Conservation (phyloP, 345 rosid species). For the Corchorus olitorius region DNA sequence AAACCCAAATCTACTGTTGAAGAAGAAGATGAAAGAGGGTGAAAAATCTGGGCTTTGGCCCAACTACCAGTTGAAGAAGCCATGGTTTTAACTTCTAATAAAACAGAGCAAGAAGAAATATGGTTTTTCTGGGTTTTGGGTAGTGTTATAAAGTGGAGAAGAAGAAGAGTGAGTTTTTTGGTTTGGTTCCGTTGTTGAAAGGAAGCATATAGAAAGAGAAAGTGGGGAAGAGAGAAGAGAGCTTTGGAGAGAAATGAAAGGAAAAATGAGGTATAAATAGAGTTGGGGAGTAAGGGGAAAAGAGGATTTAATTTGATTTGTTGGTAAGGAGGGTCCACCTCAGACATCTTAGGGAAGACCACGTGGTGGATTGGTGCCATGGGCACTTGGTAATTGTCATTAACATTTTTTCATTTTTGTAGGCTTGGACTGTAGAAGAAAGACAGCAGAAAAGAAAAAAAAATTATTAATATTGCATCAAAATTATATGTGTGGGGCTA, state of each 20-base stretch:
- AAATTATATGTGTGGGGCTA: neutral
- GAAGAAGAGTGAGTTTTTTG: neutral
- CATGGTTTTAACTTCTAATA: slow-evolving; percentile 37
- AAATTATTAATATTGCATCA: neutral
- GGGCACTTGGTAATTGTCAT: slow-evolving; percentile 31
- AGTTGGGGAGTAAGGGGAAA: slow-evolving; percentile 16
- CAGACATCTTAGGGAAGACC: slow-evolving; percentile 36
- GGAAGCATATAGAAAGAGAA: neutral
- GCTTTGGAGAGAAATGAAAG: slow-evolving; percentile 16
- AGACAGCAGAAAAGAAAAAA: neutral
- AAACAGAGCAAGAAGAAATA: neutral
- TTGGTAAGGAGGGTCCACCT: slow-evolving; percentile 40
- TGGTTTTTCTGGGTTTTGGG: neutral
- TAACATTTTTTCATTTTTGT: neutral
- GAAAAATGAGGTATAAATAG: slow-evolving; percentile 38
- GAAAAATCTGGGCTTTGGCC: slow-evolving; percentile 39
- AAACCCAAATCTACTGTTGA: slow-evolving; percentile 28
- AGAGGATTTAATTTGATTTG: no score
- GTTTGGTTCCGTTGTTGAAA: neutral
- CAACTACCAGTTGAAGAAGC: slow-evolving; percentile 40
- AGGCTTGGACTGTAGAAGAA: neutral
- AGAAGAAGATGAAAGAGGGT: slow-evolving; percentile 33
- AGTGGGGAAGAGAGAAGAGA: slow-evolving; percentile 1
- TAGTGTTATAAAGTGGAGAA: neutral
- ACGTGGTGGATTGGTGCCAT: slow-evolving; percentile 44